Percentiles rank a stretch among this genome's conserved stretches.
These are phyloP conservation scores for Elsinoe batatas DNA, from an alignment of 2,329 filamentous ascomycete genomes.

Conservation along the genomic window DNA sequence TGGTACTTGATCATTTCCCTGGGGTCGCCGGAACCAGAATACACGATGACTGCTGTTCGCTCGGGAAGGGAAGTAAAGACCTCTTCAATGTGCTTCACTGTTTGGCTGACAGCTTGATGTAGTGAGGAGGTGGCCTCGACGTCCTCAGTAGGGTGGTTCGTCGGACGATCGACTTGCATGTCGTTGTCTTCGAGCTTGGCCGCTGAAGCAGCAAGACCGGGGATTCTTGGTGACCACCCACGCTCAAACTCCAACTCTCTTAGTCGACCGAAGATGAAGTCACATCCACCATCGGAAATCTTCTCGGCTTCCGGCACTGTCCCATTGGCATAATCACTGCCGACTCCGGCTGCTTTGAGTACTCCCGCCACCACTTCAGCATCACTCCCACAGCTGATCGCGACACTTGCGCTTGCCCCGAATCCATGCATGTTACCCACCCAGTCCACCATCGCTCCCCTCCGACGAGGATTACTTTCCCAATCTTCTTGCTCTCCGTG, in stretches of 20 bases:
- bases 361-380: constrained; percentile 48
- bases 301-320: constrained; percentile 24
- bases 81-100: constrained; percentile 40
- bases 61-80: constrained; percentile 48
- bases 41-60: constrained; percentile 53
- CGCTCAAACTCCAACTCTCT: constrained; percentile 51
- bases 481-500: constrained; percentile 38
- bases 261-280: constrained; percentile 54
- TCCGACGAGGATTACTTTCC: constrained; percentile 33
- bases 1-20: constrained; percentile 47
- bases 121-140: constrained; percentile 15
- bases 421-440: constrained; percentile 61
- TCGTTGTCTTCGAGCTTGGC: constrained; percentile 19
- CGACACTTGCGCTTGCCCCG: constrained; percentile 45
- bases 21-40: constrained; percentile 55
- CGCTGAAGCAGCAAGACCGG: constrained; percentile 25
- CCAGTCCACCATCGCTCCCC: constrained; percentile 77
- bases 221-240: constrained; percentile 49
- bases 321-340: constrained; percentile 10
- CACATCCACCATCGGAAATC: constrained; percentile 44
- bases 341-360: constrained; percentile 41
- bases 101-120: constrained; percentile 25
- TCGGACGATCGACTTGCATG: constrained; percentile 19
- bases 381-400: constrained; percentile 49
- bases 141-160: constrained; percentile 11